Percentiles rank a stretch among this genome's conserved stretches.
Evolutionary conservation across 768 basidiomycete genomes (phyloP).

Genomic region (Auriscalpium vulgare): DNA sequence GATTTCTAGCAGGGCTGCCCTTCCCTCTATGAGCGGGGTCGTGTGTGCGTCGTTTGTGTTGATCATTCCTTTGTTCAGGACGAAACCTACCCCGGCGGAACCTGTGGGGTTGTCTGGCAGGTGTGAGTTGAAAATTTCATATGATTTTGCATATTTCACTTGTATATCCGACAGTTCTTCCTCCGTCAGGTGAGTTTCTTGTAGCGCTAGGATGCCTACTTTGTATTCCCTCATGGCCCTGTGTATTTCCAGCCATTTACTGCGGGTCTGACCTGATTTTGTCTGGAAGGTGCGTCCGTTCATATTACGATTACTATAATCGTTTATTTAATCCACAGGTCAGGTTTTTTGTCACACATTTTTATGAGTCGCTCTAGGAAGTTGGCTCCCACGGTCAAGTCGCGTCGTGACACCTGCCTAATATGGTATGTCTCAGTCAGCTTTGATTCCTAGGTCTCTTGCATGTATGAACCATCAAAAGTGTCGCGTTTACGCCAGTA

Average conservation of each 20-base stretch:
- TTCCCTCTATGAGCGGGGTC: conserved; percentile 7
- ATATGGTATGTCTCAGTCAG: no score
- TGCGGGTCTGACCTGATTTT: neutral
- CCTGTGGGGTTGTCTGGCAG: neutral
- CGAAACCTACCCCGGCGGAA: neutral
- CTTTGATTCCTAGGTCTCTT: no score
- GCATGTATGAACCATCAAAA: no score
- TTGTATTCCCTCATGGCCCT: neutral
- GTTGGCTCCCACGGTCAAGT: no score
- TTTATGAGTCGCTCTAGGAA: no score
- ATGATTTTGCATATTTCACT: no score
- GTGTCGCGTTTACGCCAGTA: no score
- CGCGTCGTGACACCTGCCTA: no score
- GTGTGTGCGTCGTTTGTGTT: neutral
- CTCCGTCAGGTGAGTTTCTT: conserved; percentile 1
- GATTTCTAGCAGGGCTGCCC: conserved; percentile 1
- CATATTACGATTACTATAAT: no score
- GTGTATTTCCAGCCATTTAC: neutral
- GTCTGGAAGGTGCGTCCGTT: neutral
- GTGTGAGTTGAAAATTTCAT: neutral
- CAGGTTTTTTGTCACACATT: no score
- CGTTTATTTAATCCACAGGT: no score
- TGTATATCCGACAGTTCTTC: neutral
- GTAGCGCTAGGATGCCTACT: neutral
- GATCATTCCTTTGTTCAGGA: neutral